phyloP scores from a whole-genome alignment of 495 filamentous ascomycete species.

The Daldinia loculata region DNA sequence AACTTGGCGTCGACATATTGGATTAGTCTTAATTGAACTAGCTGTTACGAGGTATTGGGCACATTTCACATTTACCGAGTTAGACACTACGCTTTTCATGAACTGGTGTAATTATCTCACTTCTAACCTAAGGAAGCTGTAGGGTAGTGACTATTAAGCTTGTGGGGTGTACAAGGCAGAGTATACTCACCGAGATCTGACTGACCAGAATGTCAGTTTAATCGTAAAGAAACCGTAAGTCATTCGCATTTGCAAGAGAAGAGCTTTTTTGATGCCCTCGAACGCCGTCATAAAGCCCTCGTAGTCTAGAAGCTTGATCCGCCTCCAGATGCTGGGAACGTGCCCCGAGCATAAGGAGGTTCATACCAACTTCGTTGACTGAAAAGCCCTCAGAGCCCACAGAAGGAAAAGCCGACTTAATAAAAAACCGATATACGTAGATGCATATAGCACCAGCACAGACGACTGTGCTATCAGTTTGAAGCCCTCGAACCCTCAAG shows the following conservation, averaged over 20 bases:
- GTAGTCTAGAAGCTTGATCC: slow-evolving; percentile 51
- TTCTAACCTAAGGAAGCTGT: background rate
- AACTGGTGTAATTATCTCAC: slow-evolving; percentile 1
- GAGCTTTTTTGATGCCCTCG: slow-evolving; percentile 35
- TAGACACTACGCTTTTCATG: background rate
- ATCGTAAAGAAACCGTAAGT: slow-evolving; percentile 4
- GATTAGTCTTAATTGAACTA: background rate
- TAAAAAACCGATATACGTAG: slow-evolving; percentile 35
- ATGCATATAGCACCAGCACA: slow-evolving; percentile 44
- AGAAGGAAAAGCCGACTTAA: slow-evolving; percentile 50
- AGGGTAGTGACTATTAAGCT: slow-evolving; percentile 7
- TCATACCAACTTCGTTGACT: slow-evolving; percentile 53
- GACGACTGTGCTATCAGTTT: slow-evolving; percentile 15
- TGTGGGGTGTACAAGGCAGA: slow-evolving; percentile 13
- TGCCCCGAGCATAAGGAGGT: slow-evolving; percentile 50
- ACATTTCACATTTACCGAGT: background rate
- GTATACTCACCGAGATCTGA: slow-evolving; percentile 36
- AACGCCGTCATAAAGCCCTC: slow-evolving; percentile 49
- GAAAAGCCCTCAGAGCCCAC: slow-evolving; percentile 54
- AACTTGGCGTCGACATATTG: no score
- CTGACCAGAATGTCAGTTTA: slow-evolving; percentile 15
- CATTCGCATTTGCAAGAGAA: slow-evolving; percentile 29
- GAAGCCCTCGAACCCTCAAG: slow-evolving; percentile 51
- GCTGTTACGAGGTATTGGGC: background rate
- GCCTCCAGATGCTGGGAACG: slow-evolving; percentile 48